Base-by-base conservation (phyloP, 129 eudicot species). In the Pulicaria dysenterica region DNA sequence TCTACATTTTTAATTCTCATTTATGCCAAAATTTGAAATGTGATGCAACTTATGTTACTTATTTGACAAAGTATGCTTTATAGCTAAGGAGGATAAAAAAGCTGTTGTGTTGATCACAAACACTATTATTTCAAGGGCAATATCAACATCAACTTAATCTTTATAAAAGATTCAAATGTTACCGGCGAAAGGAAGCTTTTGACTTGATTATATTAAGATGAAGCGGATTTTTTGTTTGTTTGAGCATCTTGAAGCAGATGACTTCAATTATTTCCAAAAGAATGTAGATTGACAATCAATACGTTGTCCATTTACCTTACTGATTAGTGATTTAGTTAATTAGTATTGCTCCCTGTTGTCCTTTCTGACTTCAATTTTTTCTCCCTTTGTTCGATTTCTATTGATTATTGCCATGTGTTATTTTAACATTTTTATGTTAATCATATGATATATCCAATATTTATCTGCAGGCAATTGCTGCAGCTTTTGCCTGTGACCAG, bases 401-500 rank as follows among this genome's bases (percentile, higher is more conserved):
- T 41, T 40, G 36, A 57, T 36, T 5, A 67, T 7, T 61, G 73
- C 9, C 16, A 6, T 46, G 53, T 5, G 8, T 40, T 36, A 51
- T 13, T 41, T 69, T 47, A 51, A 63, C 46, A 16, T 54, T 53
- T 62, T 47, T 59, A 50, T 24, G 9, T 31, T 39, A 53, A 24
- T 36, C 43, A 70, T 42, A n/a, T 64, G 17, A 51, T 57, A 15
- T 1, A 3, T 41, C 48, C 12, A 31, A 37, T 19, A 61, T 73
- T 77, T 61, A 13, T 70, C 34, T 55, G 12, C 59, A 92, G 97
- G 96, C 96, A 37, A 78, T 95, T 73, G 95, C 96, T 64, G 83
- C 86, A 36, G 96, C 97, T 72, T 90, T 95, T 77, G 91, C 99
- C 61, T 75, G 76, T 39, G 95, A 86, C 83, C 91, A 84, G 75